Base-by-base conservation (phyloP, 2,329 filamentous ascomycete genomes). In the Diaporthe sp. region DNA sequence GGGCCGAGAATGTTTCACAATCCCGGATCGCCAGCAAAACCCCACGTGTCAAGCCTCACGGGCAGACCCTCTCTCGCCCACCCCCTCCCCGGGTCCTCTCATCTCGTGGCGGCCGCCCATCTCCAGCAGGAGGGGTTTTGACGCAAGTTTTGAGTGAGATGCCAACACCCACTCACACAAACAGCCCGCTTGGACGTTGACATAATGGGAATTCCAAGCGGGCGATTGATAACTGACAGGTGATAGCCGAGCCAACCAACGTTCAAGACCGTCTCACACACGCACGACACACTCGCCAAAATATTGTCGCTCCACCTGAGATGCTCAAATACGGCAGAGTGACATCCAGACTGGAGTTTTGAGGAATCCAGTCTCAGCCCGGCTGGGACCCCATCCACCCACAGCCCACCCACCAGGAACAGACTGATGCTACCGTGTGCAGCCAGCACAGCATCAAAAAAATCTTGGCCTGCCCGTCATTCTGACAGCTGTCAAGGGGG, bases 1-100 rank as follows among this genome's bases (percentile, higher is more conserved):
- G n/a, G 63, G 44, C 44, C 63, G 44, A 68, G 22, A 68, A 51
- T 51, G 63, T 68, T 68, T 68, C 63, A 68, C 47, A 68, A 68
- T 37, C 44, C 63, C 63, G 63, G 63, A 51, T 51, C 63, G 31
- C 31, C 63, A 51, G 44, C 28, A n/a, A 57, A 31, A 34, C 61
- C 61, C 61, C 61, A 65, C 61, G 42, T 65, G 61, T 65, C 61
- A 65, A 65, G 61, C 61, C 61, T 28, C 25, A 65, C 25, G 42
- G n/a, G n/a, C 25, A 42, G 42, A 47, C 42, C 61, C 61, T 65
- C 39, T 63, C 37, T 28, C 13, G 17, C 55, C 55, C 20, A 22
- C 4, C n/a, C 37, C 37, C n/a, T 15, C 22, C 39, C 60, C 17
- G 12, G 39, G 60, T 44, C 60, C 60, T 63, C 39, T 65, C 39